These are phyloP conservation scores for Teratosphaeria zuluensis DNA, from an alignment of 2,329 filamentous ascomycete genomes.

Conservation along the genomic window DNA sequence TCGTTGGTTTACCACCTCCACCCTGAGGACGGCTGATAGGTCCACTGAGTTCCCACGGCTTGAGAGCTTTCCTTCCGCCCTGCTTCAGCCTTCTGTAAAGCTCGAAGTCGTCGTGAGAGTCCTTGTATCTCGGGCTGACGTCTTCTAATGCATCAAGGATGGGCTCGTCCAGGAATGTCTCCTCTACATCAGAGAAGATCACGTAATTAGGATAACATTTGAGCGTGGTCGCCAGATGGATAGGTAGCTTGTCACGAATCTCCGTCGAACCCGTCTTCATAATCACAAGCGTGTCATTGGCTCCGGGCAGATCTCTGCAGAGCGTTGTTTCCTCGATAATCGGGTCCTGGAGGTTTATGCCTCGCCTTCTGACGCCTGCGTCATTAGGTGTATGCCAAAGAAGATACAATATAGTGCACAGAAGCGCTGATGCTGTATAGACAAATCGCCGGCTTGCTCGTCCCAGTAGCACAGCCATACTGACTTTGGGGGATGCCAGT, in stretches of 20 bases:
- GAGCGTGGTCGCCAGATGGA: constrained; percentile 27
- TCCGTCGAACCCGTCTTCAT: constrained; percentile 30
- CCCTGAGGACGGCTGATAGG: constrained; percentile 1
- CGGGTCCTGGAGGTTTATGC: no score
- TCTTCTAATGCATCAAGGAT: constrained; percentile 22
- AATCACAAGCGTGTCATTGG: constrained; percentile 44
- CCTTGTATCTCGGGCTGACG: constrained; percentile 9
- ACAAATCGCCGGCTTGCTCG: no score
- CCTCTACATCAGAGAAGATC: constrained; percentile 30
- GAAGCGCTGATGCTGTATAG: no score
- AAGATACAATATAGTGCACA: no score
- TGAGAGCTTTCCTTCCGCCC: constrained; percentile 4
- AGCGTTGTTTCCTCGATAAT: neutral
- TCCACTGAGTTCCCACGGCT: constrained; percentile 11
- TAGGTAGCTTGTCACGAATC: constrained; percentile 20
- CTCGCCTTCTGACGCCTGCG: no score
- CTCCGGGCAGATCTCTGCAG: constrained; percentile 13
- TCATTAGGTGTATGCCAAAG: no score
- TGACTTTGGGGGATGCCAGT: no score
- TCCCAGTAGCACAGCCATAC: no score
- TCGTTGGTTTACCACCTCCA: constrained; percentile 8
- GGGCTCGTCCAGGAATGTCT: constrained; percentile 24
- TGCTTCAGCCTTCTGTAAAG: constrained; percentile 17
- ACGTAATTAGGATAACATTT: constrained; percentile 24
- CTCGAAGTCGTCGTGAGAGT: constrained; percentile 17